These are phyloP conservation scores for Chlamydomonas asymmetrica DNA, from an alignment of 139 green algal genomes.

Conservation along the genomic window DNA sequence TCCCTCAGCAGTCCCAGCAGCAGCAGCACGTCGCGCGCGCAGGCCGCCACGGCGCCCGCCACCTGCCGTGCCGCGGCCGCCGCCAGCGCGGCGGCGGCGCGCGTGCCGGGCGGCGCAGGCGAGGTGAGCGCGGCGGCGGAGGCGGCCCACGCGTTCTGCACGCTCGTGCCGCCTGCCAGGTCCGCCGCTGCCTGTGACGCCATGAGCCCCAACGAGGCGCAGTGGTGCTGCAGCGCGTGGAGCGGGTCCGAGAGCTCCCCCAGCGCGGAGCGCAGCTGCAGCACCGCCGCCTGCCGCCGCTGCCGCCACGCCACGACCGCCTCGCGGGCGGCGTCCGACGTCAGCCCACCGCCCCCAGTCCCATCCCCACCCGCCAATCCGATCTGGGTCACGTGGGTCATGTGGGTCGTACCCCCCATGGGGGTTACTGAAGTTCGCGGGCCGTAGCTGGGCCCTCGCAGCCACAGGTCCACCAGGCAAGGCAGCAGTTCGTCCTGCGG, in stretches of 20 bases:
- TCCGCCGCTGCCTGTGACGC: too few species aligned
- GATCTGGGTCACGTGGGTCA: background rate
- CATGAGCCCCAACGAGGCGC: too few species aligned
- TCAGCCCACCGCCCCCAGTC: conserved; percentile 13
- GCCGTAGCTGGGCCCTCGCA: conserved; percentile 43
- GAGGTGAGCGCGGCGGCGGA: too few species aligned
- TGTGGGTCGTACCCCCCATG: background rate
- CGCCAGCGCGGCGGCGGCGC: background rate
- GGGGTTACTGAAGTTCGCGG: too few species aligned
- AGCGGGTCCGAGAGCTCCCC: conserved; percentile 13
- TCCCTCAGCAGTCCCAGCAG: conserved; percentile 19
- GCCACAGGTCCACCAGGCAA: conserved; percentile 31
- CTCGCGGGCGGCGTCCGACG: conserved; percentile 24
- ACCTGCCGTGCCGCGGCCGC: conserved; percentile 13
- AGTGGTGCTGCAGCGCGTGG: background rate
- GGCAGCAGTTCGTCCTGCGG: conserved; percentile 35
- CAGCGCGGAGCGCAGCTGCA: conserved; percentile 17
- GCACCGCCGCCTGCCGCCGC: too few species aligned
- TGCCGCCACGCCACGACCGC: conserved; percentile 32
- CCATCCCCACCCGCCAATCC: background rate
- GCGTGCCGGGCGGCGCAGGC: background rate
- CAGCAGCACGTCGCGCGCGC: conserved; percentile 22
- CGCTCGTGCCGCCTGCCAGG: too few species aligned
- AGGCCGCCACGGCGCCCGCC: conserved; percentile 1
- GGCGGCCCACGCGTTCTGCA: too few species aligned